Percentiles rank a stretch among this genome's conserved stretches.
These are phyloP conservation scores for Infundibulicybe gibba DNA, from an alignment of 768 basidiomycete species.

Conservation along the genomic window DNA sequence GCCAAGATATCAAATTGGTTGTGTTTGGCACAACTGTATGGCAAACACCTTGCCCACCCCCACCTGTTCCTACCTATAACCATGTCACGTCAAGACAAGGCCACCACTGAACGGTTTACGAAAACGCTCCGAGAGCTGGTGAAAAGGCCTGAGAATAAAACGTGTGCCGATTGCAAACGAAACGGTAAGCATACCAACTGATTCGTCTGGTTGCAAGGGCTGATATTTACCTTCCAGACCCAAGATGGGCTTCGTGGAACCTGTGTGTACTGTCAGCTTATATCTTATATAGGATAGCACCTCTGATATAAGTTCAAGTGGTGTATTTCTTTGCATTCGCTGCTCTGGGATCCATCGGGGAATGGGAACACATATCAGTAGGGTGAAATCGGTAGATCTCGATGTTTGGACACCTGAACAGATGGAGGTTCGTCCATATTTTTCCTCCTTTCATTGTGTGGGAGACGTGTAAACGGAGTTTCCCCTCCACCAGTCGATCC, in stretches of 20 bases:
- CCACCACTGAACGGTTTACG: conserved; percentile 77
- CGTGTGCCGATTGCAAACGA: conserved; percentile 95
- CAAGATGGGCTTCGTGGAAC: conserved; percentile 98
- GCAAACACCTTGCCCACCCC: no score
- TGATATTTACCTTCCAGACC: conserved; percentile 50
- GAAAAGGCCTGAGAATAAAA: conserved; percentile 86
- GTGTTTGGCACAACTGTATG: no score
- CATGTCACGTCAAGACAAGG: conserved; percentile 72
- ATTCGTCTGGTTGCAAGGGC: conserved; percentile 3
- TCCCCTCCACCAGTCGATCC: conserved; percentile 52
- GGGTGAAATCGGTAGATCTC: conserved; percentile 95
- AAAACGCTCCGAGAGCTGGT: conserved; percentile 82
- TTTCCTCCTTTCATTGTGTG: no score
- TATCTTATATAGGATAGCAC: not conserved
- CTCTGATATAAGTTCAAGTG: conserved; percentile 39
- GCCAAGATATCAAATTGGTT: no score
- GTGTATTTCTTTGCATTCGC: conserved; percentile 92
- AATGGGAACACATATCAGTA: conserved; percentile 98
- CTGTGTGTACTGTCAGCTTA: conserved; percentile 45
- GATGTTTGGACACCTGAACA: conserved; percentile 98
- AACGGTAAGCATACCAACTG: conserved; percentile 59
- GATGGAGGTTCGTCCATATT: conserved; percentile 70
- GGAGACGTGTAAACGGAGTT: not conserved
- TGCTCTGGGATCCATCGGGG: conserved; percentile 97
- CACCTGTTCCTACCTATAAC: conserved; percentile 15